Evolutionary conservation across 495 filamentous ascomycete genomes (phyloP).

Genomic region (Penicillium alfredii): DNA sequence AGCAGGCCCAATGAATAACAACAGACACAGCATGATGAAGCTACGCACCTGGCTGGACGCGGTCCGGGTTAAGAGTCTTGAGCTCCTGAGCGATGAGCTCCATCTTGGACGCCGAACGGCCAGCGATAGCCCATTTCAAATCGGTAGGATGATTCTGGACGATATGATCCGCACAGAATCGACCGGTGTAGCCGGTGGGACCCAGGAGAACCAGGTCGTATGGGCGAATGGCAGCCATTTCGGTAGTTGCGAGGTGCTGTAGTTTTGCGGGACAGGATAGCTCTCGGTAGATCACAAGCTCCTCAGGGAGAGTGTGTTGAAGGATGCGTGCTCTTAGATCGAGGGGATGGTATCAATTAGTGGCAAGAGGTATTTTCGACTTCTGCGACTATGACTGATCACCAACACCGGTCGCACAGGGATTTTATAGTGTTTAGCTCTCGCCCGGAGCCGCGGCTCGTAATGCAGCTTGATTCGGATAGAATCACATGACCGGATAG

Average conservation of each 20-base stretch:
- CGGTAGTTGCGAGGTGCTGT: conserved; percentile 5
- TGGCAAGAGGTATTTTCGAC: too few relatives aligned
- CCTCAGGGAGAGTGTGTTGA: conserved; percentile 4
- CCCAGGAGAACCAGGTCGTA: conserved; percentile 85
- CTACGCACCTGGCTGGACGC: conserved; percentile 56
- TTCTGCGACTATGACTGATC: too few relatives aligned
- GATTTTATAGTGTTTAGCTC: too few relatives aligned
- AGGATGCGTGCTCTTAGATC: too few relatives aligned
- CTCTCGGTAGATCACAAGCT: conserved; percentile 10
- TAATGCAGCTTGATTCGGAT: too few relatives aligned
- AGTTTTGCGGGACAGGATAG: conserved; percentile 8
- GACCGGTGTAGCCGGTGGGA: conserved; percentile 84
- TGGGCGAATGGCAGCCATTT: conserved; percentile 45
- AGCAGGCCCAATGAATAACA: too few relatives aligned
- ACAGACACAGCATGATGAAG: too few relatives aligned
- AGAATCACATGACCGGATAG: conserved; percentile 19
- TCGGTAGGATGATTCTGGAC: conserved; percentile 65
- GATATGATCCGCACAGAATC: conserved; percentile 71
- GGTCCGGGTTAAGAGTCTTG: conserved; percentile 61
- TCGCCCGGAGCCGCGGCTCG: too few relatives aligned
- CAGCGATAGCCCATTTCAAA: conserved; percentile 86
- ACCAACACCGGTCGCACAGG: too few relatives aligned
- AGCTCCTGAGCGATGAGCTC: conserved; percentile 59
- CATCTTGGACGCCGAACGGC: conserved; percentile 70
- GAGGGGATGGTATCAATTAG: too few relatives aligned